Base-by-base conservation (phyloP, 108 stramenopile species). In the Asterionellopsis glacialis region DNA sequence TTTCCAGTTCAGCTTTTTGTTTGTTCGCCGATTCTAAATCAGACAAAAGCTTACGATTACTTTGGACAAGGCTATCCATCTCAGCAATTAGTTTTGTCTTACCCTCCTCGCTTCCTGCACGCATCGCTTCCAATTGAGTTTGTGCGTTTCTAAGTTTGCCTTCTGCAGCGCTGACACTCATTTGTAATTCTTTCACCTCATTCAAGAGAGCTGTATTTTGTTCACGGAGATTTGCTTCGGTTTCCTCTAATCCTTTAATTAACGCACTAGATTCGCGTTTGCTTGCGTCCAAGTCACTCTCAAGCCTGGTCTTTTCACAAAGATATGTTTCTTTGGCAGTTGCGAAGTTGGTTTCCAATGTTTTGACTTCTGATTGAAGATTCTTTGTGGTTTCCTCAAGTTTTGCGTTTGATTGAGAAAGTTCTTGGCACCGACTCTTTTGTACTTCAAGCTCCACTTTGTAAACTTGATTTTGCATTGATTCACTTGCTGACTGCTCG, bases 1-100 rank as follows among this genome's bases (percentile, higher is more conserved):
- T 15, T 45, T 69, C 39, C 62, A 77, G 49, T 7, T 57, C 42
- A 10, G 61, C 58, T 38, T 65, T 63, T 18, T 27, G 26, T 26
- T 51, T 48, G 41, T 62, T 64, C 11, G 69, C 22, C 14, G 53
- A 21, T 2, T 69, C 44, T 16, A 63, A 40, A 24, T 55, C 24
- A 28, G 54, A 24, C 7, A 26, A 15, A 23, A 51, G 25, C 38
- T 51, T 41, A 10, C 3, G 22, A 7, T 22, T 43, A 16, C 15
- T 45, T 13, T 25, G 11, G 25, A 18, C 19, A 2, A 59, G 14
- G 41, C 38, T 12, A 22, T 57, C 57, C 27, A 51, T 44, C 15
- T 74, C 65, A 0, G 19, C 44, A 6, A 26, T 43, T 43, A 75
- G 55, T 19, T 41, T 15, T 9, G 24, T 2, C 19, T 54, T 69